Conservation (phyloP, 225 moss, liverwort and hornwort species). For the Marchantia polymorpha region DNA sequence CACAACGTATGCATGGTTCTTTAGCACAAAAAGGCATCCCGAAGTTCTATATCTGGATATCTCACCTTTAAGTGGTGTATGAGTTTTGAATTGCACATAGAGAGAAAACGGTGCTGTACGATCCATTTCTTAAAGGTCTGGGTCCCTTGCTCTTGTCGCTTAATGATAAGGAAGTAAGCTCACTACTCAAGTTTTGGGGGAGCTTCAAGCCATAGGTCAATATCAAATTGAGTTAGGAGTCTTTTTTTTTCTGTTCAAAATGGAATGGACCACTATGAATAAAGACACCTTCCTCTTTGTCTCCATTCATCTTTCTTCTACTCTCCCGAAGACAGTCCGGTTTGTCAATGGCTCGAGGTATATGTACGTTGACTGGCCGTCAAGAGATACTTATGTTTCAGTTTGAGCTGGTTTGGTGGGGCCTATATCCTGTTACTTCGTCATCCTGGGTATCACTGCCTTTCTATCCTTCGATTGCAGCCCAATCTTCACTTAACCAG, state of each 20-base stretch:
- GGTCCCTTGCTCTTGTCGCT: conserved; percentile 7
- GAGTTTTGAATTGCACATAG: conserved; percentile 9
- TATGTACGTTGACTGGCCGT: too few species aligned
- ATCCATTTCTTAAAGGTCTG: conserved; percentile 1
- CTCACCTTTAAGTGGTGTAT: conserved; percentile 12
- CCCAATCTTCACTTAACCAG: too few species aligned
- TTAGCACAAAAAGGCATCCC: conserved; percentile 11
- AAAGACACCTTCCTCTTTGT: conserved; percentile 10
- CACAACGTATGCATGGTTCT: conserved; percentile 5
- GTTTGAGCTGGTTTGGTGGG: too few species aligned
- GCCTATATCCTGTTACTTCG: too few species aligned
- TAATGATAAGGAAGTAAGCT: conserved; percentile 10
- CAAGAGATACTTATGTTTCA: too few species aligned
- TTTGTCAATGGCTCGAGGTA: too few species aligned
- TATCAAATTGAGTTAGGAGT: neutral
- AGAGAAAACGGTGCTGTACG: conserved; percentile 6
- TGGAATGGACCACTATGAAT: conserved; percentile 8
- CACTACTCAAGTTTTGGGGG: conserved; percentile 2
- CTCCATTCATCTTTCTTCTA: neutral
- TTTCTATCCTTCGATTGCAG: too few species aligned
- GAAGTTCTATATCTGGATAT: conserved; percentile 11
- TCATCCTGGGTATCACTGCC: too few species aligned
- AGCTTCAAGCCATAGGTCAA: neutral
- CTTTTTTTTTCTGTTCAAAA: neutral
- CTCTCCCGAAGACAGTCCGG: neutral